Conservation (phyloP, 2,329 filamentous ascomycete genomes). For the Fusarium sacchari region DNA sequence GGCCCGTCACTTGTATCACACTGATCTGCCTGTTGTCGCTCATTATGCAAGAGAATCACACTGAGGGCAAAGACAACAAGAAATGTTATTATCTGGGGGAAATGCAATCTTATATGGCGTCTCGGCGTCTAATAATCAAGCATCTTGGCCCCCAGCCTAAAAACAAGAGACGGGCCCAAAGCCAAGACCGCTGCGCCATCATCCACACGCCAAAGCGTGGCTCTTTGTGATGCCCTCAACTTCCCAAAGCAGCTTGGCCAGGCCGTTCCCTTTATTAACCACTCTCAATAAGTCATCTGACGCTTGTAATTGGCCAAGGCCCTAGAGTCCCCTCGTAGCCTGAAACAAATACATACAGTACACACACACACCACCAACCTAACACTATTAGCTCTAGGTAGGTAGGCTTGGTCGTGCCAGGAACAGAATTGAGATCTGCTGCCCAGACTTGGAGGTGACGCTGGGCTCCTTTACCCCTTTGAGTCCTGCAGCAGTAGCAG, state of each 20-base stretch:
- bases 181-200: conserved; percentile 26
- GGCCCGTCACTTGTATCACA: not conserved
- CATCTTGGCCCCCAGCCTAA: conserved; percentile 25
- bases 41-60: not conserved
- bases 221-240: conserved; percentile 24
- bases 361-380: conserved; percentile 6
- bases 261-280: conserved; percentile 9
- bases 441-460: conserved; percentile 5
- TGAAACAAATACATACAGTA: conserved; percentile 35
- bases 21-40: not conserved
- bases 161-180: not conserved
- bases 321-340: conserved; percentile 4
- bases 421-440: conserved; percentile 37
- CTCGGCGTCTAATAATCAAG: conserved; percentile 25
- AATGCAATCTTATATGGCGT: conserved; percentile 13
- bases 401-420: conserved; percentile 14
- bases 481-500: not conserved
- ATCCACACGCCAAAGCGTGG: conserved; percentile 25
- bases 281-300: conserved; percentile 15
- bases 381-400: not conserved
- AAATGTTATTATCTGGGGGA: not conserved
- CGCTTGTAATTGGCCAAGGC: conserved; percentile 17
- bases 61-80: not conserved
- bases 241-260: conserved; percentile 10
- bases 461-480: conserved; percentile 20